phyloP scores from a whole-genome alignment of 1,139 yeast species.

The Maudiozyma humilis region DNA sequence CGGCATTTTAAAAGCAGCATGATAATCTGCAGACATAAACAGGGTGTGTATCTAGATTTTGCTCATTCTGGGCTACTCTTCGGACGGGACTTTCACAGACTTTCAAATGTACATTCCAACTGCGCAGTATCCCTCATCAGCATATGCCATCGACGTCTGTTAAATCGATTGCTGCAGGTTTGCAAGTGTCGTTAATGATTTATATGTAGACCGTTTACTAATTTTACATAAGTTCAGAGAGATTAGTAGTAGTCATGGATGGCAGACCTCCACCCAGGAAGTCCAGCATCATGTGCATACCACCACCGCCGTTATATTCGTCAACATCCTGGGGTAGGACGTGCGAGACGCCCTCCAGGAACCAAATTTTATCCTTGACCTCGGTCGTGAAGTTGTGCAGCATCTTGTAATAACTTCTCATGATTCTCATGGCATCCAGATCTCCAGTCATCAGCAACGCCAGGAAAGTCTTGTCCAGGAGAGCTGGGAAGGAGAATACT shows the following conservation, averaged over 20 bases:
- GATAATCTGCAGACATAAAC: too few relatives aligned
- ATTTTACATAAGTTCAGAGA: constrained; percentile 28
- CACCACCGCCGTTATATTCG: constrained; percentile 79
- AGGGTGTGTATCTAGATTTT: too few relatives aligned
- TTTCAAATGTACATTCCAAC: too few relatives aligned
- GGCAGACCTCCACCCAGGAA: constrained; percentile 72
- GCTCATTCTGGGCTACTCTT: too few relatives aligned
- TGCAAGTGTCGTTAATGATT: too few relatives aligned
- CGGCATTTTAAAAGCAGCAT: too few relatives aligned
- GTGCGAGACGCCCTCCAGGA: constrained; percentile 81
- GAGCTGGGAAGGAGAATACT: constrained; percentile 89
- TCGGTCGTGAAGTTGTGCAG: constrained; percentile 75
- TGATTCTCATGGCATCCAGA: constrained; percentile 76
- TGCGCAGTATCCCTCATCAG: too few relatives aligned
- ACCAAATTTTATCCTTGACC: constrained; percentile 88
- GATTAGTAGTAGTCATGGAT: constrained; percentile 41
- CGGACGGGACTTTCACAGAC: too few relatives aligned
- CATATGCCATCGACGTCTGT: too few relatives aligned
- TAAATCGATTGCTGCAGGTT: too few relatives aligned
- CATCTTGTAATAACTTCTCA: constrained; percentile 78
- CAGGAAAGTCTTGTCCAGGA: constrained; percentile 70
- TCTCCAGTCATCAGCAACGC: constrained; percentile 81
- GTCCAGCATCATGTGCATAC: constrained; percentile 86
- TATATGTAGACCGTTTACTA: too few relatives aligned
- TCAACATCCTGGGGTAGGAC: constrained; percentile 82